phyloP scores from a whole-genome alignment of 352 stramenopile genomes.

The Phytophthora pseudosyringae region DNA sequence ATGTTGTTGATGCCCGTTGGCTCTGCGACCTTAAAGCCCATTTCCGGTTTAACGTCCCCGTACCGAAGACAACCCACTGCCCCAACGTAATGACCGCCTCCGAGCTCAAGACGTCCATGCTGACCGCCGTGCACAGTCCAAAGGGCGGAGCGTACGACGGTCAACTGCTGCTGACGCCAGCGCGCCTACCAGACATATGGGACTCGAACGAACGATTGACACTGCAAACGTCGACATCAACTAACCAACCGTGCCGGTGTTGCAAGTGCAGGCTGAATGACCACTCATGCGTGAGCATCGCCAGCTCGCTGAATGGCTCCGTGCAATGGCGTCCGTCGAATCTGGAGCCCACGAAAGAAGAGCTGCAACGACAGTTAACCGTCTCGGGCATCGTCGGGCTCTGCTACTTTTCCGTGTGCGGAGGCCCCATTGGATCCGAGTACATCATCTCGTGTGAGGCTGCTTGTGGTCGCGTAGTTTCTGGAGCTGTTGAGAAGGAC shows the following conservation, averaged over 20 bases:
- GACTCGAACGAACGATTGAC: background rate
- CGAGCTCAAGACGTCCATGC: conserved; percentile 10
- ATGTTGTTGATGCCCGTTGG: background rate
- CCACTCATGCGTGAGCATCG: conserved; percentile 36
- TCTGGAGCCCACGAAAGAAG: conserved; percentile 40
- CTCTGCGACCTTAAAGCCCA: conserved; percentile 16
- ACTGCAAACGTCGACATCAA: background rate
- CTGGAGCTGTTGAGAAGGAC: background rate
- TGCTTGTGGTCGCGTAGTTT: background rate
- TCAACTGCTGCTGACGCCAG: conserved; percentile 16
- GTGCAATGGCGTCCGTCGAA: conserved; percentile 25
- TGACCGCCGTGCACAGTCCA: conserved; percentile 11
- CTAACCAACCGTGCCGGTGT: background rate
- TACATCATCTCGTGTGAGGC: conserved; percentile 49
- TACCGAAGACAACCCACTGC: background rate
- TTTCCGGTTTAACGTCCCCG: conserved; percentile 13
- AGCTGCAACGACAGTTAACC: conserved; percentile 47
- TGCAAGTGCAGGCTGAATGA: conserved; percentile 23
- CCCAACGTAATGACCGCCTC: conserved; percentile 6
- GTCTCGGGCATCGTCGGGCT: conserved; percentile 48
- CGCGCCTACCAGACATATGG: conserved; percentile 11
- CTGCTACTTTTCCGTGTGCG: conserved; percentile 62
- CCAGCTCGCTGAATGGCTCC: conserved; percentile 26
- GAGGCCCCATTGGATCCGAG: conserved; percentile 49
- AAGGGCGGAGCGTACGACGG: conserved; percentile 18